Evolutionary conservation across 2,329 filamentous ascomycete species (phyloP), one percentile per base, ranked within the genome.

Genomic region (Arthrobotrys iridis): DNA sequence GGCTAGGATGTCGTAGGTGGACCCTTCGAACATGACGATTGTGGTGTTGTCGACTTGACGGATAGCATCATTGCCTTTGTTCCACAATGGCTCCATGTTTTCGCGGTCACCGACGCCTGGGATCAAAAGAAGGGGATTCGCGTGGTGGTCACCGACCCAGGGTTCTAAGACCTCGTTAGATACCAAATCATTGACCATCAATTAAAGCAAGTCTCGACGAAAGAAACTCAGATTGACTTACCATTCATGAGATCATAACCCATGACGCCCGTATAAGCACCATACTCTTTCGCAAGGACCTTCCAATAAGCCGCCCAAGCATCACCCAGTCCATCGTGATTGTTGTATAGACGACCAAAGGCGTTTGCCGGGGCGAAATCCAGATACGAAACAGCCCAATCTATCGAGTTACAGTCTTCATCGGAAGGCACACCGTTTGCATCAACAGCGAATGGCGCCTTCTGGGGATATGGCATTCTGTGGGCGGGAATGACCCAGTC

Each of bases 171-270:
- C 8, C 8, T 4, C 5, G 41, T 63, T 28, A 63, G 43, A 18
- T 37, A 11, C 15, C n/a, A 0, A 20, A 30, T 46, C 3, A 8
- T 3, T 1, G 18, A 35, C 4, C 24, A n/a, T n/a, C n/a, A n/a
- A n/a, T n/a, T n/a, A n/a, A n/a, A n/a, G n/a, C 6, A 20, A 62
- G 3, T 15, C 8, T 11, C n/a, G n/a, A n/a, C n/a, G n/a, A n/a
- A 24, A 20, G 8, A 7, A 20, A 6, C 0, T 60, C 28, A 24
- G 8, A 7, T 11, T 2, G 13, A 33, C 45, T 20, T 71, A 76
- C 72, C 72, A 41, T 76, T 76, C 72, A 76, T 76, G 6, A 76
- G 50, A 43, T 76, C 72, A 40, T 76, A 76, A 5, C 72, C 72
- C 72, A 76, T 76, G 7, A 76, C 72, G 1, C 72, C 72, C 0